Percentiles rank a stretch among this genome's conserved stretches.
phyloP scores from a whole-genome alignment of 2,329 filamentous ascomycete genomes.

The Bipolaris sorokiniana region DNA sequence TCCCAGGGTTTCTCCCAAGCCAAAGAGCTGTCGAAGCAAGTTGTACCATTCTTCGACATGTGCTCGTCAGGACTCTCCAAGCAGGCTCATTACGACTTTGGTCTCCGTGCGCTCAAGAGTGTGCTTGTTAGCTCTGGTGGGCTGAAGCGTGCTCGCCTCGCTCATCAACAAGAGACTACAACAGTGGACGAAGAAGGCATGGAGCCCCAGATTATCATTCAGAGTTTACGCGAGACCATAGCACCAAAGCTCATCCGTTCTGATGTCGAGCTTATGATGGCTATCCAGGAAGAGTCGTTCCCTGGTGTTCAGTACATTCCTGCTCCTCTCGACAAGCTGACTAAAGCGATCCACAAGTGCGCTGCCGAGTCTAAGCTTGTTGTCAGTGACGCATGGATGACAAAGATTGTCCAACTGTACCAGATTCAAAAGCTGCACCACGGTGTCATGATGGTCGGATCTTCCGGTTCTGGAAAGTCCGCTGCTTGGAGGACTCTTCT shows the following conservation, averaged over 20 bases:
- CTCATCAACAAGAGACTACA: constrained; percentile 59
- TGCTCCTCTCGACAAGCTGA: constrained; percentile 79
- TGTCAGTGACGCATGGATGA: constrained; percentile 94
- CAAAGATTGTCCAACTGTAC: constrained; percentile 93
- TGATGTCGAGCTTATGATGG: constrained; percentile 86
- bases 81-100: constrained; percentile 99
- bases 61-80: constrained; percentile 84
- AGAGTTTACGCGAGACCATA: constrained; percentile 97
- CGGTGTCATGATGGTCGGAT: constrained; percentile 99
- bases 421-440: constrained; percentile 98
- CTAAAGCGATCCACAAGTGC: constrained; percentile 79
- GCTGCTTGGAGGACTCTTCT: constrained; percentile 92
- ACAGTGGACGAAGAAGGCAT: constrained; percentile 73
- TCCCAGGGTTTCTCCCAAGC: constrained; percentile 98
- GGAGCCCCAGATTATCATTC: constrained; percentile 96
- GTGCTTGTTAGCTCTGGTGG: constrained; percentile 97
- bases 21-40: constrained; percentile 90
- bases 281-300: constrained; percentile 85
- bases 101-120: constrained; percentile 95
- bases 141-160: constrained; percentile 83
- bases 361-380: constrained; percentile 86
- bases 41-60: constrained; percentile 97
- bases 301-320: constrained; percentile 92
- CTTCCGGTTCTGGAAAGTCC: constrained; percentile 96
- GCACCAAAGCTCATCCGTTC: constrained; percentile 93